Percentiles rank a stretch among this genome's conserved stretches.
Conservation (phyloP, 2,329 filamentous ascomycete genomes). For the Scedosporium apiospermum region DNA sequence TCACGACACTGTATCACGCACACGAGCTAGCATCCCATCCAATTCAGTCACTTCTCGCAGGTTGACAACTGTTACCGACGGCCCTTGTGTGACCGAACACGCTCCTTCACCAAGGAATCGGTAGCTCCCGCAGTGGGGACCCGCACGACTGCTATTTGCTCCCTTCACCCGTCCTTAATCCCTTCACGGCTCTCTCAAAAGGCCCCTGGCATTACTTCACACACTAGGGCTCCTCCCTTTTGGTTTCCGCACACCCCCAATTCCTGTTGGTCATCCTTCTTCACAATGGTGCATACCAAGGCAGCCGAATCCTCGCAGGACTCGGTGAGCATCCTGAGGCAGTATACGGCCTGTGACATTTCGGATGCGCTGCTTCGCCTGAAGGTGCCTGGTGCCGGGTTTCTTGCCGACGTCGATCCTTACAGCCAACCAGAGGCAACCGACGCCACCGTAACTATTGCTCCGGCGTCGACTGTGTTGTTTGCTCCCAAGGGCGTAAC, state of each 20-base stretch:
- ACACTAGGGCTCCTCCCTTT: background rate
- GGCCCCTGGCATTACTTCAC: background rate
- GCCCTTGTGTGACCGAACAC: background rate
- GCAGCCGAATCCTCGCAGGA: constrained; percentile 8
- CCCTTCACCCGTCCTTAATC: background rate
- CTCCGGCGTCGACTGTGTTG: constrained; percentile 50
- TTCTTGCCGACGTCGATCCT: constrained; percentile 46
- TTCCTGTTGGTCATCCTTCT: background rate
- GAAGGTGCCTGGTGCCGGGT: constrained; percentile 55
- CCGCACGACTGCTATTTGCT: background rate
- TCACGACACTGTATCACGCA: too few species aligned
- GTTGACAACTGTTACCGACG: background rate
- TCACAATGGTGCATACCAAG: background rate
- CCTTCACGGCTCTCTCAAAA: background rate
- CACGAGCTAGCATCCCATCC: too few species aligned
- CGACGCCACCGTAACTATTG: constrained; percentile 27
- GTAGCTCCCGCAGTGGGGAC: background rate
- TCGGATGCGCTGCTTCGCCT: constrained; percentile 67
- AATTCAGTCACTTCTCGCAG: background rate
- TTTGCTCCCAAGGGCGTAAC: constrained; percentile 51
- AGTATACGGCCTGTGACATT: constrained; percentile 46
- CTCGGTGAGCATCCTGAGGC: constrained; percentile 18
- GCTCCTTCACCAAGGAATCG: background rate
- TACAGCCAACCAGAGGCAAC: constrained; percentile 18
- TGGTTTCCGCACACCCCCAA: background rate